Percentiles rank a stretch among this genome's conserved stretches.
These are phyloP conservation scores for Rhizophora mangle DNA, from an alignment of 345 rosid genomes.

Conservation along the genomic window DNA sequence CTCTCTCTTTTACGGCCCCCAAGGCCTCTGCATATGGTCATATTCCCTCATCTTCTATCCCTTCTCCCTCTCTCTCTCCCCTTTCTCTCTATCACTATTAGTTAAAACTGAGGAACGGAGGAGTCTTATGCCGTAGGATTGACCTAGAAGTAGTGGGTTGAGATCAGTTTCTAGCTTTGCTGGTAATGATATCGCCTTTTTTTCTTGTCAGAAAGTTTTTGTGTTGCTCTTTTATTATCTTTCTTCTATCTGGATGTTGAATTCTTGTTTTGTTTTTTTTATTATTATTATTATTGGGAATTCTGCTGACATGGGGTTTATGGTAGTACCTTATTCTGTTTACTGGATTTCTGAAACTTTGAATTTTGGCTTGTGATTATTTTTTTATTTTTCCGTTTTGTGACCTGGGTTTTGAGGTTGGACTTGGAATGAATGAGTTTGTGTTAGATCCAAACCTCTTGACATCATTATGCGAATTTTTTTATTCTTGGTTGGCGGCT, in stretches of 20 bases:
- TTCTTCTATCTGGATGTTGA: no score
- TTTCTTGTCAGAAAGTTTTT: background rate
- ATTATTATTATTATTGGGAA: no score
- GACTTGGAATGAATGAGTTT: background rate
- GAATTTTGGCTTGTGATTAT: background rate
- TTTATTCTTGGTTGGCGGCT: background rate
- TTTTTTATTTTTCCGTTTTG: background rate
- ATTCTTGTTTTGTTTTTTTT: no score
- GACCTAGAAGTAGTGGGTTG: constrained; percentile 5
- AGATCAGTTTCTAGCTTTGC: background rate
- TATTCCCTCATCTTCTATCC: background rate
- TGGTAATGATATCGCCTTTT: constrained; percentile 7
- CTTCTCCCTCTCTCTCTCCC: background rate
- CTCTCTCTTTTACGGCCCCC: no score
- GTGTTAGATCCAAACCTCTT: constrained; percentile 22
- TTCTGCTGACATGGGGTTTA: constrained; percentile 2
- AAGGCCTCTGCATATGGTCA: background rate
- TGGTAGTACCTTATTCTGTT: background rate
- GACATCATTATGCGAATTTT: background rate
- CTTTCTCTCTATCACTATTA: no score
- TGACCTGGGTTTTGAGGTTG: constrained; percentile 9
- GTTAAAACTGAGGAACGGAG: no score
- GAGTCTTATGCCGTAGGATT: background rate
- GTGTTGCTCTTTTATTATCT: background rate
- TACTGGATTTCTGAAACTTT: constrained; percentile 4